Base-by-base conservation (phyloP, 1,284 basidiomycete genomes). In the Ustilago sp. region DNA sequence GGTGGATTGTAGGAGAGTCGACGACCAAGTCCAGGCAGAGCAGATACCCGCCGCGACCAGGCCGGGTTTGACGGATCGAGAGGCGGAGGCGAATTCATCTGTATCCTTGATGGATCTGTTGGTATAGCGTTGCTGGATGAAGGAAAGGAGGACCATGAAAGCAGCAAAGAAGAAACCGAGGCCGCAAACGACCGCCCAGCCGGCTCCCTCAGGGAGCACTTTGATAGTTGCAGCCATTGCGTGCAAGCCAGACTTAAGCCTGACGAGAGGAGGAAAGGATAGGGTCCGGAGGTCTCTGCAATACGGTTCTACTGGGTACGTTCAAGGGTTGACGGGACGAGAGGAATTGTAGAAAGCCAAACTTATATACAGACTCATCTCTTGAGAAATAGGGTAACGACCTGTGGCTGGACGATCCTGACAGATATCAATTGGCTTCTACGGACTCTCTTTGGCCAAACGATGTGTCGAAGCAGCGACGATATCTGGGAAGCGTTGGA, bases 21-120 rank as follows among this genome's bases (percentile, higher is more conserved):
- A 86, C 1, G 83, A 81, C 86, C 84, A 81, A n/a, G 81, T 83
- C 82, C 81, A 80, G 1, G 82, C 82, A 9, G 78, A 90, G 13
- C 95, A 93, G 72, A 96, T 94, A 8, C 94, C 94, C 11, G 93
- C 90, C 0, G 94, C 94, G 67, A 96, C 94, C 48, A 97, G 88
- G 8, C 94, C 94, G 2, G 94, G 93, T 79, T 94, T 94, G 56
- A 87, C 80, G 8, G 78, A 80, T 31, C 82, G 81, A 2, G 80
- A 80, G 0, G 84, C 84, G 5, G 77, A 80, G 17, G 76, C 72
- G 60, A 85, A 85, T 55, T 85, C 84, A 62, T 85, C 84, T 11
- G 83, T 80, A 45, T 72, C 75, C 53, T 77, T 80, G 53, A 79
- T 69, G 5, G 65, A 63, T 51, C 74, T 58, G 38, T 74, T 54